phyloP scores from a whole-genome alignment of 129 eudicot species.

The Sambucus nigra region DNA sequence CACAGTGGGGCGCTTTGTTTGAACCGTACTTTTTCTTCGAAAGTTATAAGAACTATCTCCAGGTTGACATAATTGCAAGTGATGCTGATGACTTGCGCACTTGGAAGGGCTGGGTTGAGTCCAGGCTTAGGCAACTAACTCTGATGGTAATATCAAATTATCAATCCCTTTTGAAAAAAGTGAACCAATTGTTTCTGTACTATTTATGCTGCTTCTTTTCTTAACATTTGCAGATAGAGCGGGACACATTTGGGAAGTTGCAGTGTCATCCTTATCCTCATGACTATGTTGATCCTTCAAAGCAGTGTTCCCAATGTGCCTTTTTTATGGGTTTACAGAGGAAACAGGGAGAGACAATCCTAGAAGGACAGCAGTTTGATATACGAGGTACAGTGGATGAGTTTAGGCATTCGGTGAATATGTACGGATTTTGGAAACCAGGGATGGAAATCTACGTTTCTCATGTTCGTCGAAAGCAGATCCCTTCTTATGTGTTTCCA shows the following conservation, averaged over 20 bases:
- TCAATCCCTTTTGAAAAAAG: conserved; percentile 1
- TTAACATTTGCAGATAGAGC: conserved; percentile 55
- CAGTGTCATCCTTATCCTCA: conserved; percentile 98
- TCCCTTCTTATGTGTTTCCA: conserved; percentile 59
- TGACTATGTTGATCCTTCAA: conserved; percentile 43
- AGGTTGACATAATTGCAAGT: conserved; percentile 69
- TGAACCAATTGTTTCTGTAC: neutral
- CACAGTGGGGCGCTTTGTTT: conserved; percentile 73
- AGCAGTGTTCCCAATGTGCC: conserved; percentile 60
- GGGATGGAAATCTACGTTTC: conserved; percentile 89
- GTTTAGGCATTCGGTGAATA: conserved; percentile 63
- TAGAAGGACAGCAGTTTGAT: conserved; percentile 95
- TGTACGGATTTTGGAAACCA: conserved; percentile 70
- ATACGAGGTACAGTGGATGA: conserved; percentile 78
- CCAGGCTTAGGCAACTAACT: conserved; percentile 84
- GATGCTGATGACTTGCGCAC: conserved; percentile 71
- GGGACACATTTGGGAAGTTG: conserved; percentile 70
- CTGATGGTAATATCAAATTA: conserved; percentile 60
- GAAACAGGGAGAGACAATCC: conserved; percentile 61
- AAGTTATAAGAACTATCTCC: conserved; percentile 73
- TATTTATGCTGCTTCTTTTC: conserved; percentile 1
- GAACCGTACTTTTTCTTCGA: conserved; percentile 79
- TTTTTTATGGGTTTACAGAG: conserved; percentile 93
- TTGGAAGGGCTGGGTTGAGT: conserved; percentile 98
- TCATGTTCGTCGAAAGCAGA: conserved; percentile 68